Percentiles rank a stretch among this genome's conserved stretches.
These are phyloP conservation scores for Micractinium conductrix DNA, from an alignment of 139 green algal genomes.

Conservation along the genomic window DNA sequence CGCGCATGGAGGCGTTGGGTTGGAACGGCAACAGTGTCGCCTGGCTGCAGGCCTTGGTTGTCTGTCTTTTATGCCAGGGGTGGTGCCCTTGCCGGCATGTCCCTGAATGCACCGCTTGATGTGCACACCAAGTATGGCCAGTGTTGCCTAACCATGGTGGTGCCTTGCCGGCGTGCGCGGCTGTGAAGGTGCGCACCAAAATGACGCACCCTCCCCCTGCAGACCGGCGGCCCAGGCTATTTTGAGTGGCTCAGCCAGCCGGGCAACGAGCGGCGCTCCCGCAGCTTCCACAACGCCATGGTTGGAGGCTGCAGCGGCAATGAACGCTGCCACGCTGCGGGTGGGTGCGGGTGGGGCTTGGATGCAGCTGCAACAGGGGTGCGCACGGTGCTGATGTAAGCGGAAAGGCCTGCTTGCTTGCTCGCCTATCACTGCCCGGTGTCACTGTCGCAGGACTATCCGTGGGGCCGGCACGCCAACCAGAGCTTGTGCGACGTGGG, in stretches of 20 bases:
- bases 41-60: no score
- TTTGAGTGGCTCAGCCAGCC: slow-evolving; percentile 5
- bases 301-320: not conserved
- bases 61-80: no score
- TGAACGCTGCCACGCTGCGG: not conserved
- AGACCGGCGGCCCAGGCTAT: not conserved
- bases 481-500: not conserved
- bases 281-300: not conserved
- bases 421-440: not conserved
- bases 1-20: no score
- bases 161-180: no score
- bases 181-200: no score
- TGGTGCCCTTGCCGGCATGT: no score
- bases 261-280: not conserved
- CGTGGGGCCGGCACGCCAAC: slow-evolving; percentile 1
- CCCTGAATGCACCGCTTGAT: no score
- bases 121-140: no score
- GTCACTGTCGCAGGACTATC: not conserved
- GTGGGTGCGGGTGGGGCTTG: not conserved
- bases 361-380: not conserved
- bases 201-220: no score
- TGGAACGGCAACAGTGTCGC: no score
- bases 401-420: not conserved
- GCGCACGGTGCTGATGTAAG: no score
- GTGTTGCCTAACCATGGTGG: no score